Base-by-base conservation (phyloP, 345 rosid genomes). In the Eucalyptus curtisii region DNA sequence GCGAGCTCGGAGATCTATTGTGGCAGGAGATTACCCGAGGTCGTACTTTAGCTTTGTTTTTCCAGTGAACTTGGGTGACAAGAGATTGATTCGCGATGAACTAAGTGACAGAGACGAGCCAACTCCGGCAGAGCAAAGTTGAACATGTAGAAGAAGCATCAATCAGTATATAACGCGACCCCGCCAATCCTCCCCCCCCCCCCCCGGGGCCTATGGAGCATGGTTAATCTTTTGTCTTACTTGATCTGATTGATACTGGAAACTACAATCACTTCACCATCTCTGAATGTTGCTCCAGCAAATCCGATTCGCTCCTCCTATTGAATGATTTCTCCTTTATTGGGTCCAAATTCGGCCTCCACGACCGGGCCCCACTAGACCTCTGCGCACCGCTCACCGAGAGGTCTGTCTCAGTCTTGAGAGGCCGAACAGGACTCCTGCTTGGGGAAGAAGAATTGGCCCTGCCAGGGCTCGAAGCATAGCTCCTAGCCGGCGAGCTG, bases 301-400 rank as follows among this genome's bases (percentile, higher is more conserved):
- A 61, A 85, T 85, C 82, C 14, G 89, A 88, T 85, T 88, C 89
- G 37, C 87, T 86, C 49, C 89, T 85, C 89, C 81, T 49, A 12
- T 88, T 88, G 87, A 88, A 88, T 40, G 89, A 85, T 48, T 88
- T 88, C 79, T 88, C 89, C 80, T 15, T 85, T 37, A 88, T 88
- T 10, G 89, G 71, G 47, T 88, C 89, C 81, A 88, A 64, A 47
- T 76, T 88, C 30, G 89, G 89, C 87, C 49, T 85, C 89, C 89
- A 88, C 4, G 89, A 88, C 80, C 89, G 80, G 48, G 87, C 27
- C 82, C 59, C 81, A 59, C 57, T 52, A 52, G 25, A 52, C 57
- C 81, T 19, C 79, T 68, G 79, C 3, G 42, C 87, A 7, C 50
- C 22, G 25, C 19, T 40, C 15, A 13, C 81, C 13, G 30, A 7